Base-by-base conservation (phyloP, 345 rosid genomes). In the Eucalyptus globulus region DNA sequence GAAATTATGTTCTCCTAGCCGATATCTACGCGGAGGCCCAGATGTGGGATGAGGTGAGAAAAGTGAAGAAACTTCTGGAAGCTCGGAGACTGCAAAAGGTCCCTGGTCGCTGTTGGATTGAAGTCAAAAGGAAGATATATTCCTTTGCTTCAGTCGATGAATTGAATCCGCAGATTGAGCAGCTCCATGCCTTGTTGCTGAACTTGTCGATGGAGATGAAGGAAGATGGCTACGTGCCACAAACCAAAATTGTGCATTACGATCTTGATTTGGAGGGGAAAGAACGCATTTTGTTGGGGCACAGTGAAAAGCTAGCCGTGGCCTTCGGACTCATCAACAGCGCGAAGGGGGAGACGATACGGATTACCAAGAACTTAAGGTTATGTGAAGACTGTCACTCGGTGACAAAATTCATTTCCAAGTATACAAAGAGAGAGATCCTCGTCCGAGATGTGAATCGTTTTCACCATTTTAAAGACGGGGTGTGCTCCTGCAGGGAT, bases 321-420 rank as follows among this genome's bases (percentile, higher is more conserved):
- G 98, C 97, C 43, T 97, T 95, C 22, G 99, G 99, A 80, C 95
- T 97, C 24, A 95, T 95, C 90, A 96, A 96, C 90, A 90, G 95
- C 31, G 89, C 92, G 21, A 92, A 92, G 54, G 97, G 97, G 58
- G 98, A 95, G 90, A 91, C 96, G 7, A 96, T 97, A 26, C 91
- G 98, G 92, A 95, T 97, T 67, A 95, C 97, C 31, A 97, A 97
- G 94, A 97, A 96, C 92, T 91, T 97, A 91, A 93, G 99, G 88
- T 90, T 96, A 49, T 97, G 99, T 49, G 99, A 96, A 88, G 99
- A 97, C 87, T 97, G 98, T 83, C 99, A 97, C 88, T 94, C 94
- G 9, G 94, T 97, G 90, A 97, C 97, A 3, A 97, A 97, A 91
- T 94, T 95, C 89, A 92, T 96, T 87, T 97, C 99, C 80, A 96